Percentiles rank a stretch among this genome's conserved stretches.
phyloP scores from a whole-genome alignment of 1,284 basidiomycete species.

The Cryptococcus maquisensis region DNA sequence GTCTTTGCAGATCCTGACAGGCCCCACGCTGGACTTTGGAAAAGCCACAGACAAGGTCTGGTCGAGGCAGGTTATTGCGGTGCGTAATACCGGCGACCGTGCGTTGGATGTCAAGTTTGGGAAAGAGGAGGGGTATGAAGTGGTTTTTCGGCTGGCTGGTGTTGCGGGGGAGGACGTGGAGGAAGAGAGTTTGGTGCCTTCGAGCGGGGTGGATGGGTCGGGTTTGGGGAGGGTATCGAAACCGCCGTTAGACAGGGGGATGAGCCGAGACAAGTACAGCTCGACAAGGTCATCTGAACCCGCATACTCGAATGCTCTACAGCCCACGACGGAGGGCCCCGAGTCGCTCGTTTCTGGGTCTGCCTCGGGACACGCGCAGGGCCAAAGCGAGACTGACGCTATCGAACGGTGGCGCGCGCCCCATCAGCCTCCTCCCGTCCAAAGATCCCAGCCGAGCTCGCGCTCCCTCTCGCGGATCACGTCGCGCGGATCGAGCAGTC shows the following conservation, averaged over 20 bases:
- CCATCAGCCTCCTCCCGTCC: too few relatives aligned
- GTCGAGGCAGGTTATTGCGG: slow-evolving; percentile 50
- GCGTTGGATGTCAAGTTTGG: slow-evolving; percentile 51
- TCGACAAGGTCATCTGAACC: slow-evolving; percentile 17
- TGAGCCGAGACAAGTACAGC: background rate
- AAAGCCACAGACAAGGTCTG: slow-evolving; percentile 52
- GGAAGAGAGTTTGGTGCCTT: slow-evolving; percentile 28
- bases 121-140: slow-evolving; percentile 48
- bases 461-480: slow-evolving; percentile 39
- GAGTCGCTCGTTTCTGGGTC: too few relatives aligned
- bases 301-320: background rate
- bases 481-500: slow-evolving; percentile 28
- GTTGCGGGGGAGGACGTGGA: slow-evolving; percentile 46
- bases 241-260: background rate
- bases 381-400: slow-evolving; percentile 7
- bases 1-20: slow-evolving; percentile 49
- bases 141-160: slow-evolving; percentile 51
- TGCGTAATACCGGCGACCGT: slow-evolving; percentile 51
- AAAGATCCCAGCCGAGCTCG: slow-evolving; percentile 26
- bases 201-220: slow-evolving; percentile 4
- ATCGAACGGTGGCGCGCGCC: background rate
- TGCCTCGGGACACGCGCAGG: background rate
- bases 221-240: background rate
- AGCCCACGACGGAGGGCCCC: background rate
- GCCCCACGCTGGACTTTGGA: slow-evolving; percentile 51